phyloP scores from a whole-genome alignment of 2,329 filamentous ascomycete genomes.

The Aspergillus proliferans region DNA sequence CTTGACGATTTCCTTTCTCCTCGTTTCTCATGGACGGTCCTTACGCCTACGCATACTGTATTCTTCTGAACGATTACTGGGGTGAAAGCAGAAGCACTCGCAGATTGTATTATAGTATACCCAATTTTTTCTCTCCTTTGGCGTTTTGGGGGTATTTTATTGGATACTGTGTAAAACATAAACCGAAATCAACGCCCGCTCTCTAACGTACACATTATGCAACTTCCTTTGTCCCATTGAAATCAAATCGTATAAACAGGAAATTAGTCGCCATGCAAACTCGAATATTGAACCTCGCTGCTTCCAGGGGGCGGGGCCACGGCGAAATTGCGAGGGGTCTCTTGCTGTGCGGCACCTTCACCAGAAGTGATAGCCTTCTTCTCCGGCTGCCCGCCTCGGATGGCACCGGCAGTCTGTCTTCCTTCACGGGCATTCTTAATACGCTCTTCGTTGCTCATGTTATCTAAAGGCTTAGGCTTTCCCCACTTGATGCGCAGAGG shows the following conservation, averaged over 20 bases:
- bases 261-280: slow-evolving; percentile 69
- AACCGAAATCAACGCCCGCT: slow-evolving; percentile 29
- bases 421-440: slow-evolving; percentile 76
- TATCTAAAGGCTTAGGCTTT: slow-evolving; percentile 83
- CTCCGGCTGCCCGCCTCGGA: slow-evolving; percentile 34
- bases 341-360: slow-evolving; percentile 35
- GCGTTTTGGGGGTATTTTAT: slow-evolving; percentile 28
- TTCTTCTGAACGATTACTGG: slow-evolving; percentile 2
- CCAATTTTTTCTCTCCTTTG: slow-evolving; percentile 27
- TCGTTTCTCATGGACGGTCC: neutral
- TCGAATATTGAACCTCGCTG: slow-evolving; percentile 75
- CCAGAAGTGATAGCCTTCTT: slow-evolving; percentile 32
- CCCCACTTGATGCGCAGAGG: slow-evolving; percentile 89
- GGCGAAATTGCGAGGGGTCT: slow-evolving; percentile 33
- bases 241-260: slow-evolving; percentile 3
- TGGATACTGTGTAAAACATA: slow-evolving; percentile 22
- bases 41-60: neutral
- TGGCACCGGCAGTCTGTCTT: slow-evolving; percentile 51
- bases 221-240: slow-evolving; percentile 20
- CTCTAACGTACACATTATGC: slow-evolving; percentile 21
- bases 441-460: slow-evolving; percentile 79
- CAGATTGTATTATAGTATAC: slow-evolving; percentile 35
- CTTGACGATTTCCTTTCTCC: neutral
- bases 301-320: slow-evolving; percentile 75
- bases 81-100: neutral